These are phyloP conservation scores for Komagataea norvegica DNA, from an alignment of 1,139 yeast genomes.

Conservation along the genomic window DNA sequence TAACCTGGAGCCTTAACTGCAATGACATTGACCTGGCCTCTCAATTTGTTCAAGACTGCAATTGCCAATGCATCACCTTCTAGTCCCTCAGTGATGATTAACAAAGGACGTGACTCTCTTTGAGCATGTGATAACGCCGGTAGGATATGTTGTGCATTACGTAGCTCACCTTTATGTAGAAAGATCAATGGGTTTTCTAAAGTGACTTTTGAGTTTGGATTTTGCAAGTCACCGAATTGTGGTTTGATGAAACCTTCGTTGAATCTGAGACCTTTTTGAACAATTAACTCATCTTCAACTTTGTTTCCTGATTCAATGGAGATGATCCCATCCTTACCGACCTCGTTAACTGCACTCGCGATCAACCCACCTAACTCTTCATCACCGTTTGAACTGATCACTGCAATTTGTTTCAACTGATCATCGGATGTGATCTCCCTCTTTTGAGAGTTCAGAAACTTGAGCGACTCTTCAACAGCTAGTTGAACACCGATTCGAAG, in stretches of 20 bases:
- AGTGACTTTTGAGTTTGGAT: constrained; percentile 21
- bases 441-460: constrained; percentile 19
- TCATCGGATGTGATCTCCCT: constrained; percentile 18
- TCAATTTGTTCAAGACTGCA: constrained; percentile 23
- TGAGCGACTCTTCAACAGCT: constrained; percentile 18
- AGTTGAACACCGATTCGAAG: constrained; percentile 23
- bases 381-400: constrained; percentile 25
- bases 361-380: constrained; percentile 20
- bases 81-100: constrained; percentile 22
- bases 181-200: constrained; percentile 22
- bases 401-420: constrained; percentile 24
- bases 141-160: constrained; percentile 22
- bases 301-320: constrained; percentile 24
- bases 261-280: constrained; percentile 25
- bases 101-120: constrained; percentile 19
- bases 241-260: constrained; percentile 23
- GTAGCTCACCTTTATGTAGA: constrained; percentile 22
- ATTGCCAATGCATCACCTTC: constrained; percentile 27
- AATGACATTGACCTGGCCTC: constrained; percentile 23
- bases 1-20: constrained; percentile 26
- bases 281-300: constrained; percentile 20
- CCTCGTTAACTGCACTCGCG: constrained; percentile 25
- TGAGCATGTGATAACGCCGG: constrained; percentile 25
- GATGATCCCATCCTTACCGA: constrained; percentile 27
- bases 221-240: constrained; percentile 23